Conservation (phyloP, 495 filamentous ascomycete species). For the Aspergillus carlsbadensis region DNA sequence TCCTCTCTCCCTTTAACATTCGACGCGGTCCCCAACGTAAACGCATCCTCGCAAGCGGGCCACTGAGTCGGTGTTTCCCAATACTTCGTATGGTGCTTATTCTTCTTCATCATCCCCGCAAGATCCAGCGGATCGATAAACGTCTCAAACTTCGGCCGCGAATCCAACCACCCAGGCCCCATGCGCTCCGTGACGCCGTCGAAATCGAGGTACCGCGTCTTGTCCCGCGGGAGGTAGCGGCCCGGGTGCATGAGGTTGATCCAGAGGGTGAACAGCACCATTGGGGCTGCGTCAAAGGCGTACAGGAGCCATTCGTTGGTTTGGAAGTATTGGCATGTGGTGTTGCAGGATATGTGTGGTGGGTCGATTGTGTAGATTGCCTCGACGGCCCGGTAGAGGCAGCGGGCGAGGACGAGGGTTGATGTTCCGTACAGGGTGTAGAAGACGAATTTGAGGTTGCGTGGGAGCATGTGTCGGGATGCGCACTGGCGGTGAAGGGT, state of each 20-base stretch:
- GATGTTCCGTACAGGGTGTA: conserved; percentile 42
- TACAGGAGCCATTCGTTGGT: conserved; percentile 42
- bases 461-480: conserved; percentile 21
- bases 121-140: conserved; percentile 38
- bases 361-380: conserved; percentile 26
- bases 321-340: conserved; percentile 29
- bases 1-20: conserved; percentile 1
- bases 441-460: conserved; percentile 35
- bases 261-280: conserved; percentile 42
- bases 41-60: conserved; percentile 30
- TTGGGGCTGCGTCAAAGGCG: conserved; percentile 37
- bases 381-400: conserved; percentile 38
- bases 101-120: conserved; percentile 24
- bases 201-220: conserved; percentile 29
- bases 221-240: conserved; percentile 29
- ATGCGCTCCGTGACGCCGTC: conserved; percentile 34
- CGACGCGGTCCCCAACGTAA: conserved; percentile 27
- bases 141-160: conserved; percentile 28
- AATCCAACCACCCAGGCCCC: conserved; percentile 42
- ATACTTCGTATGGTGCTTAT: conserved; percentile 30
- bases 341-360: background rate
- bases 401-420: conserved; percentile 9
- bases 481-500: conserved; percentile 32
- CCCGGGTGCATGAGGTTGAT: conserved; percentile 39
- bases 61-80: conserved; percentile 31